These are phyloP conservation scores for Hemileia vastatrix DNA, from an alignment of 1,284 basidiomycete species.

Conservation along the genomic window DNA sequence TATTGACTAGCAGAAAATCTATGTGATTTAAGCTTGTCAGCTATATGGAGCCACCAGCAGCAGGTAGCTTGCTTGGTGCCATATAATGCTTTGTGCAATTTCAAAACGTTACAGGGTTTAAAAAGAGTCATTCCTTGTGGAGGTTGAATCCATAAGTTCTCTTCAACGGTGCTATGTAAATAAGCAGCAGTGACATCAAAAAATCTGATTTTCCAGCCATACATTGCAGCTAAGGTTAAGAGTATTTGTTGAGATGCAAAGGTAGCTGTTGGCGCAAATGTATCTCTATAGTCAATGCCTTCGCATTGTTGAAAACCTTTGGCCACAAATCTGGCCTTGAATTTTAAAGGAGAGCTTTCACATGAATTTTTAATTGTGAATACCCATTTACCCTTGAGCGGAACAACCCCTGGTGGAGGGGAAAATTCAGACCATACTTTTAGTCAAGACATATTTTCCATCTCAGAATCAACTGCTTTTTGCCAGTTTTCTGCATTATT, in stretches of 20 bases:
- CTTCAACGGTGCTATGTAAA: neutral
- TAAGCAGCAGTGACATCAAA: neutral
- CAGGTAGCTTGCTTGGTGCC: neutral
- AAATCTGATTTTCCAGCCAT: neutral
- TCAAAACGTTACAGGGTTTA: no score
- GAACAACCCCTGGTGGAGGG: no score
- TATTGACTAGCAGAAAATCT: no score
- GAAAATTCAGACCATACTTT: no score
- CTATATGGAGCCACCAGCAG: neutral
- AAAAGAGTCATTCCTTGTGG: no score
- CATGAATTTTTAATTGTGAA: no score
- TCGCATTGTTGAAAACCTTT: neutral
- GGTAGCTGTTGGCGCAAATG: neutral
- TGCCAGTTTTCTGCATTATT: no score
- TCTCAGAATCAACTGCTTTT: no score
- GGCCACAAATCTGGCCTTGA: conserved; percentile 1
- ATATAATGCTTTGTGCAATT: neutral
- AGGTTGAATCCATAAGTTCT: neutral
- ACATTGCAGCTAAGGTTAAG: neutral
- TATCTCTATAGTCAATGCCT: neutral
- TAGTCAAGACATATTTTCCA: no score
- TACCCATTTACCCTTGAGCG: no score
- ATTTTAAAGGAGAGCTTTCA: neutral
- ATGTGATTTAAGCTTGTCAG: neutral
- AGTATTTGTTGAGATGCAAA: neutral